phyloP scores from a whole-genome alignment of 2,329 filamentous ascomycete genomes.

The Drechslerella dactyloides region DNA sequence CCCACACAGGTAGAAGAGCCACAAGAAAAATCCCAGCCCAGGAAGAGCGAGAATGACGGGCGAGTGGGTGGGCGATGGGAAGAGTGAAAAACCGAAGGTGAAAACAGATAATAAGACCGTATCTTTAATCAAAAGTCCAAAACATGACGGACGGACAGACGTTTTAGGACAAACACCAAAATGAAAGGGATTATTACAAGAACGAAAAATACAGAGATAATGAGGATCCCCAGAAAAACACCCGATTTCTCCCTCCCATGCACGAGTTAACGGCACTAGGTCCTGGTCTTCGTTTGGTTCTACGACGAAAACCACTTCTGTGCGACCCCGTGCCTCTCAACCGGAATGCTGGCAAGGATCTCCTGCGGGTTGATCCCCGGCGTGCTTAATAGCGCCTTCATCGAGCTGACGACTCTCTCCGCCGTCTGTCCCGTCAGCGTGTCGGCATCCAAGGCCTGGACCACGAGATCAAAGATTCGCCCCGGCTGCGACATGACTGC shows the following conservation, averaged over 20 bases:
- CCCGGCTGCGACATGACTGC: conserved; percentile 76
- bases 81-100: background rate
- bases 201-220: too few species aligned
- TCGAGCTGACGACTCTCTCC: conserved; percentile 74
- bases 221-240: conserved; percentile 22
- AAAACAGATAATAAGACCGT: conserved; percentile 18
- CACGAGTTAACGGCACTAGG: background rate
- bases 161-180: background rate
- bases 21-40: too few species aligned
- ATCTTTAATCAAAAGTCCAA: conserved; percentile 22
- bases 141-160: conserved; percentile 12
- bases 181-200: conserved; percentile 47
- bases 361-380: conserved; percentile 78
- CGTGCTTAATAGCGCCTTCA: conserved; percentile 76
- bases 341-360: conserved; percentile 75
- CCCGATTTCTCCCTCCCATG: conserved; percentile 7
- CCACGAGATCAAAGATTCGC: conserved; percentile 83
- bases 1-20: background rate
- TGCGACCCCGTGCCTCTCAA: conserved; percentile 80
- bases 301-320: conserved; percentile 74
- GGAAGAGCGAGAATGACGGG: too few species aligned
- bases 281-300: background rate
- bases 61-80: too few species aligned
- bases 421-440: conserved; percentile 86
- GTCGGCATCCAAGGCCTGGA: conserved; percentile 86